Evolutionary conservation across 2,329 filamentous ascomycete species (phyloP), one percentile per base, ranked within the genome.

Genomic region (Beauveria medogensis): DNA sequence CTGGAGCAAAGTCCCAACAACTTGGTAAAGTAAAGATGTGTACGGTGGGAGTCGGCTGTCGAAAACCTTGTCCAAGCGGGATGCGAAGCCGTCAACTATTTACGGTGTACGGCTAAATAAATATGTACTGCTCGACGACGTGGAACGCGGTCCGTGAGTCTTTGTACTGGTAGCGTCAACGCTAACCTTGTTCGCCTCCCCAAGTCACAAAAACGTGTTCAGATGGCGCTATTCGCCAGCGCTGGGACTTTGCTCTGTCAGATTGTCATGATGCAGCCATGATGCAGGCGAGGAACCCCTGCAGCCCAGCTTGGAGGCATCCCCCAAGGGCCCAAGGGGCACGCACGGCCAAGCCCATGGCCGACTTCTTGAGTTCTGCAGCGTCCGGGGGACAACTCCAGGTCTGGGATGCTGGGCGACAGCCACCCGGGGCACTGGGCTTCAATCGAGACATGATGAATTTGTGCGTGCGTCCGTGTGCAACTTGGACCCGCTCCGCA

Each of bases 221-320:
- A 55, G 59, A 60, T 47, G 51, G 58, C 50, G 47, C 58, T 55
- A 55, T 60, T 60, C 58, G 43, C 50, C 28, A 40, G 10, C 41
- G 44, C 37, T 20, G 48, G 47, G 10, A 30, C 44, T 24, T 24
- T 34, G 12, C 30, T 34, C 30, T 34, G 30, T 34, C 30, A 5
- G 30, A 34, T 12, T 34, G 30, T 34, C 47, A 52, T 52, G 48
- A 59, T 53, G 48, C 40, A n/a, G 54, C 34, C 47, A 18, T 44
- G 18, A 53, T 53, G 37, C 28, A 48, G 12, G 28, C 24, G 37
- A 51, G 37, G 14, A 24, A 43, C 56, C 58, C 58, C 58, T 54
- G 40, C 58, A 46, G 34, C 6, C 30, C 46, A 24, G 18, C 10
- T 5, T 8, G 34, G 10, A 9, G 3, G 8, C 18, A 51, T 12